These are phyloP conservation scores for Colletotrichum musicola DNA, from an alignment of 2,329 filamentous ascomycete species.

Conservation along the genomic window DNA sequence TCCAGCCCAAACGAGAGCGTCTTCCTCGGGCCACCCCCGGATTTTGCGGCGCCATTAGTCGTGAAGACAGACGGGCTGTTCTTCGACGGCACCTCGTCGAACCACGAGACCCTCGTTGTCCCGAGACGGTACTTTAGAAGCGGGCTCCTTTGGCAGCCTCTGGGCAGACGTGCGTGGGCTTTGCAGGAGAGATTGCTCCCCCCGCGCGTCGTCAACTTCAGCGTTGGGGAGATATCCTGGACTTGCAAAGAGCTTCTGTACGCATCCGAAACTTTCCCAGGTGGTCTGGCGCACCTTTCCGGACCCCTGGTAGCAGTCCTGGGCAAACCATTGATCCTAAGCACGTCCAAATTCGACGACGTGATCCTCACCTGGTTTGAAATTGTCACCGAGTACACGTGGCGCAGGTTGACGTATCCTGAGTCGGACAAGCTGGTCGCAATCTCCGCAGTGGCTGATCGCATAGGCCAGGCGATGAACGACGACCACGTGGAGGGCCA, in stretches of 20 bases:
- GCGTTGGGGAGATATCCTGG: neutral
- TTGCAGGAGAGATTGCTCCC: neutral
- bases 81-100: neutral
- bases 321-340: neutral
- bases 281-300: neutral
- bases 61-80: neutral
- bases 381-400: neutral
- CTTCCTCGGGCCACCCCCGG: neutral
- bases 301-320: no score
- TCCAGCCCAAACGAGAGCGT: neutral
- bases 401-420: neutral
- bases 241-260: neutral
- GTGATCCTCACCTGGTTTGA: neutral
- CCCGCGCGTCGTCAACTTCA: neutral
- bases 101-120: neutral
- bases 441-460: neutral
- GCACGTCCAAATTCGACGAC: no score
- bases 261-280: neutral
- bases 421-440: slow-evolving; percentile 8
- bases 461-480: neutral
- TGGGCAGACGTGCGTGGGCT: neutral
- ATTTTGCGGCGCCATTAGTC: neutral
- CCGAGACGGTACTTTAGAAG: fast-evolving
- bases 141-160: neutral
- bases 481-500: neutral